Percentiles rank a stretch among this genome's conserved stretches.
These are phyloP conservation scores for Paecilomyces niveus DNA, from an alignment of 2,329 filamentous ascomycete genomes.

Conservation along the genomic window DNA sequence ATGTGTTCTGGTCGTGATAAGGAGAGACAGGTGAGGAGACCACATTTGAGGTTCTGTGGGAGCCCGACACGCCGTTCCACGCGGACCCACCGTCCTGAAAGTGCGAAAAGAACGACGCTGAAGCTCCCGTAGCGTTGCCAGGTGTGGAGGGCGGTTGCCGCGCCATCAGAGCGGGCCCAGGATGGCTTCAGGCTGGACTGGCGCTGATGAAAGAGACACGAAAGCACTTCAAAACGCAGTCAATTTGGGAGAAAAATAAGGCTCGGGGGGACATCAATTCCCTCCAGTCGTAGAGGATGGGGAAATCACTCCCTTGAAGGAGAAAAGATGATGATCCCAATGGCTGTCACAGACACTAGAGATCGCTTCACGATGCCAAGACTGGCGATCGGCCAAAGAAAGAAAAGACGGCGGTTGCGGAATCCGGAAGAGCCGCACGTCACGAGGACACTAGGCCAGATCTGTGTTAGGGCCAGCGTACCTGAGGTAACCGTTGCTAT, in stretches of 20 bases:
- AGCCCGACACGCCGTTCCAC: conserved; percentile 15
- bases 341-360: not conserved
- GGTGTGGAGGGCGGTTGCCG: conserved; percentile 17
- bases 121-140: conserved; percentile 13
- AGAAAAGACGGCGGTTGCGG: conserved; percentile 20
- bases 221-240: not conserved
- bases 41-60: conserved; percentile 18
- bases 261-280: not conserved
- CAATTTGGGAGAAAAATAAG: not conserved
- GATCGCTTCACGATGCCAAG: not conserved
- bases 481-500: conserved; percentile 28
- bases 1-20: conserved; percentile 60
- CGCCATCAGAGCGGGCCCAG: conserved; percentile 20
- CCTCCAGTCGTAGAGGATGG: not conserved
- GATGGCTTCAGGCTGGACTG: not conserved
- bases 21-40: conserved; percentile 25
- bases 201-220: not conserved
- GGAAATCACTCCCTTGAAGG: not conserved
- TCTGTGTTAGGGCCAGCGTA: conserved; percentile 19
- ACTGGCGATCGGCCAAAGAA: conserved; percentile 39
- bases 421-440: conserved; percentile 18
- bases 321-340: conserved; percentile 19
- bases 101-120: conserved; percentile 13
- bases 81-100: conserved; percentile 23
- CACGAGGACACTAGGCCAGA: conserved; percentile 40